These are phyloP conservation scores for Cladosporium phlei DNA, from an alignment of 2,329 filamentous ascomycete species.

Conservation along the genomic window DNA sequence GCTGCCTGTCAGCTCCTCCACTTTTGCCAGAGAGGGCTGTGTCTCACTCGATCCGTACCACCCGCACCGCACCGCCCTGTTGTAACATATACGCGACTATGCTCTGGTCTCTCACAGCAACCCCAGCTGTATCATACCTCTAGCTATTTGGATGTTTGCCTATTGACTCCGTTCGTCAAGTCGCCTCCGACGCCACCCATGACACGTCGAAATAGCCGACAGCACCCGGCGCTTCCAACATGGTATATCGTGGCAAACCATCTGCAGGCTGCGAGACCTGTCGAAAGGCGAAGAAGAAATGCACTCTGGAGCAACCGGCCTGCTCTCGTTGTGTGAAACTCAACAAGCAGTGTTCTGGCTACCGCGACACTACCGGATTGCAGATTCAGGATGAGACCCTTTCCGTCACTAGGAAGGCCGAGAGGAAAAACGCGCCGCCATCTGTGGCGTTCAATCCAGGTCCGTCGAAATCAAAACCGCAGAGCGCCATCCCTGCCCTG, in stretches of 20 bases:
- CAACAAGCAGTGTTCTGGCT: slow-evolving; percentile 29
- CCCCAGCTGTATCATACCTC: too few species aligned
- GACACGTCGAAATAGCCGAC: too few species aligned
- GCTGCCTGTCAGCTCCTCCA: too few species aligned
- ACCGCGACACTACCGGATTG: slow-evolving; percentile 29
- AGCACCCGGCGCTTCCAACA: too few species aligned
- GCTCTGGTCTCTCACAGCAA: too few species aligned
- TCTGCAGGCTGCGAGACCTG: slow-evolving; percentile 32
- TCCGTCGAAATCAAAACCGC: slow-evolving; percentile 9
- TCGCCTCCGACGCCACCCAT: too few species aligned
- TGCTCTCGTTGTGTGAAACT: slow-evolving; percentile 31
- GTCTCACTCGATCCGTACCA: too few species aligned
- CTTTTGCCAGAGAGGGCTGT: too few species aligned
- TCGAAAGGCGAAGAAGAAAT: slow-evolving; percentile 32
- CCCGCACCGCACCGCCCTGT: too few species aligned
- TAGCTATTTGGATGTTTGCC: too few species aligned
- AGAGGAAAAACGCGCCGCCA: slow-evolving; percentile 21
- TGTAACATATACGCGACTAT: too few species aligned
- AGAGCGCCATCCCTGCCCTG: slow-evolving; percentile 15
- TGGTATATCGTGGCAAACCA: slow-evolving; percentile 31
- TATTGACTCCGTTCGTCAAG: too few species aligned
- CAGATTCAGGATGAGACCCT: slow-evolving; percentile 33
- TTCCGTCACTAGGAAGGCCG: slow-evolving; percentile 24
- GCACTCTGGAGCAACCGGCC: slow-evolving; percentile 28
- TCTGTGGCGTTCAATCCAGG: slow-evolving; percentile 21